Conservation (phyloP, 345 rosid species). For the Lenwebbia sp. region DNA sequence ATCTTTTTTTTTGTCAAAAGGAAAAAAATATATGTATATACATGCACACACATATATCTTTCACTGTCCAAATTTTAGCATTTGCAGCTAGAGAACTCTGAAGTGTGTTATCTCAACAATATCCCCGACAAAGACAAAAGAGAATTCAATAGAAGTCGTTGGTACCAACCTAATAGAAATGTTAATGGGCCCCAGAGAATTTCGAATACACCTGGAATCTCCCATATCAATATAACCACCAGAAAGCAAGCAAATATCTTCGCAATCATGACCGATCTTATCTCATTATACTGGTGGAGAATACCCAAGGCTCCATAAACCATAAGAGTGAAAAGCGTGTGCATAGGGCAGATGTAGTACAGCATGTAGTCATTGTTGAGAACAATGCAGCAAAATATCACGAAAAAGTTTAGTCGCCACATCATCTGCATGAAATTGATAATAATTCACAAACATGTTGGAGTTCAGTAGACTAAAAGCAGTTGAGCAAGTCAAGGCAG, state of each 20-base stretch:
- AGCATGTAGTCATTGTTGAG: conserved; percentile 94
- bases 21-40: too few relatives aligned
- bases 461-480: neutral
- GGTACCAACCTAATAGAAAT: conserved; percentile 51
- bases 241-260: conserved; percentile 83
- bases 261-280: conserved; percentile 74
- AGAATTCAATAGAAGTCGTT: neutral
- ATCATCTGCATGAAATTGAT: conserved; percentile 69
- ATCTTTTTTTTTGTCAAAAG: neutral
- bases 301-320: conserved; percentile 92
- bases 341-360: conserved; percentile 98
- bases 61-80: neutral
- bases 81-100: neutral
- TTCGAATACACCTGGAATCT: conserved; percentile 80
- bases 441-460: conserved; percentile 6
- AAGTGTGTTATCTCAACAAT: neutral
- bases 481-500: neutral
- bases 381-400: conserved; percentile 79
- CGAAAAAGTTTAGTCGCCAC: conserved; percentile 98
- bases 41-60: too few relatives aligned
- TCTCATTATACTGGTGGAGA: conserved; percentile 75
- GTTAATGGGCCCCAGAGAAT: conserved; percentile 74
- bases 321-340: conserved; percentile 91
- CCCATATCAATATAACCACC: conserved; percentile 84
- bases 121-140: neutral